A percentile compares a stretch with the other conserved stretches of the same genome.
phyloP scores from a whole-genome alignment of 495 filamentous ascomycete species.

The Schizothecium vesticola region DNA sequence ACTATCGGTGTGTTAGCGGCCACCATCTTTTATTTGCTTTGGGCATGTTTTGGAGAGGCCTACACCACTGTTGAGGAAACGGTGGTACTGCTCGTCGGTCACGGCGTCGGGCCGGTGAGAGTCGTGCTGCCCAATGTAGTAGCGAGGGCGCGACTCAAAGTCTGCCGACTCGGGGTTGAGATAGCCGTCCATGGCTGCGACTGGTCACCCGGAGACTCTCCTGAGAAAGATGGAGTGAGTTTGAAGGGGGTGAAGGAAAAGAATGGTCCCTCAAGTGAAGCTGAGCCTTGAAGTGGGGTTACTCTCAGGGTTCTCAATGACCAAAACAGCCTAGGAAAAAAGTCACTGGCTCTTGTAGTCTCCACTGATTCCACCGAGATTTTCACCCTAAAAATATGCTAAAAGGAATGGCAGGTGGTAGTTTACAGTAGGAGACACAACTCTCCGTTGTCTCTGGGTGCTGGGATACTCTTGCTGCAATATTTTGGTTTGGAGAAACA shows the following conservation, averaged over 20 bases:
- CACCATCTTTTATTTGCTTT: not conserved
- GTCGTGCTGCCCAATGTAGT: slow-evolving; percentile 85
- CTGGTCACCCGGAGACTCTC: not conserved
- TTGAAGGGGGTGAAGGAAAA: not conserved
- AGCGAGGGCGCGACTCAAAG: slow-evolving; percentile 47
- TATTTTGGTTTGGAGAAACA: slow-evolving; percentile 1
- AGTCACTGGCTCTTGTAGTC: not conserved
- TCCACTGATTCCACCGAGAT: not conserved
- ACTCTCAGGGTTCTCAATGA: not conserved
- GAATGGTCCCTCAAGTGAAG: not conserved
- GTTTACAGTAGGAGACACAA: not conserved
- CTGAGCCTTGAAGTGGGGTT: not conserved
- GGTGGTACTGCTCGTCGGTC: slow-evolving; percentile 56
- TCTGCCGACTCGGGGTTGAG: slow-evolving; percentile 48
- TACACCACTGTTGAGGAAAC: slow-evolving; percentile 61
- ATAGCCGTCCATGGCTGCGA: slow-evolving; percentile 16
- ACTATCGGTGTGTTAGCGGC: slow-evolving; percentile 46
- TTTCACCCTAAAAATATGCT: not conserved
- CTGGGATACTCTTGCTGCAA: not conserved
- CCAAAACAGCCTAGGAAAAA: not conserved
- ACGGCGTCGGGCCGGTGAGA: slow-evolving; percentile 56
- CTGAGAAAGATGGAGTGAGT: not conserved
- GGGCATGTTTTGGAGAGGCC: slow-evolving; percentile 14
- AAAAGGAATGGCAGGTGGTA: not conserved
- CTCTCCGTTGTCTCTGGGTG: not conserved